phyloP scores from a whole-genome alignment of 179 eudicot genomes.

The Silene vulgaris region DNA sequence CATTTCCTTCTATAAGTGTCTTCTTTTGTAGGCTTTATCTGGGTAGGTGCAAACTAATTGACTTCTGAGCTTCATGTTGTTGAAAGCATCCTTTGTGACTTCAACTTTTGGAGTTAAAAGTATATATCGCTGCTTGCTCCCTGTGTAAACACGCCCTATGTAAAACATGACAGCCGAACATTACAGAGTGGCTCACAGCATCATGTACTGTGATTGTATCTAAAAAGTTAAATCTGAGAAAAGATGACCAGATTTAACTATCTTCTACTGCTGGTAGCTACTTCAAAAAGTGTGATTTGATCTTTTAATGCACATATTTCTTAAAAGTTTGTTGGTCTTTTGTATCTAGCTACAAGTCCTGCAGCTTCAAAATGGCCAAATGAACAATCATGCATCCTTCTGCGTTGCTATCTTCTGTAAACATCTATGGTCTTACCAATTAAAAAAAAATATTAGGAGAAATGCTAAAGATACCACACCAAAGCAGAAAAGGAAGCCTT shows the following conservation, averaged over 20 bases:
- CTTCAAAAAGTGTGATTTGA: background rate
- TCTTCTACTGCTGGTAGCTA: background rate
- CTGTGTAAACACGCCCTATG: background rate
- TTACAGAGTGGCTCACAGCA: background rate
- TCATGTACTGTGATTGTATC: background rate
- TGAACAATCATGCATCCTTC: background rate
- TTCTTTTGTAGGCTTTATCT: background rate
- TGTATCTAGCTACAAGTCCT: background rate
- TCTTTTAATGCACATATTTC: background rate
- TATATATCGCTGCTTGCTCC: background rate
- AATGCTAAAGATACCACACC: background rate
- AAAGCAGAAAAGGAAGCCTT: background rate
- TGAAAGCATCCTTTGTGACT: background rate
- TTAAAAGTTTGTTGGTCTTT: slow-evolving; percentile 1
- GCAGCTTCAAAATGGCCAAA: background rate
- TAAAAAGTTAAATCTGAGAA: background rate
- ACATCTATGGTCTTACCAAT: background rate
- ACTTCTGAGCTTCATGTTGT: background rate
- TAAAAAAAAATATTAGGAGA: background rate
- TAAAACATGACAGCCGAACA: background rate
- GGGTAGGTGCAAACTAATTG: background rate
- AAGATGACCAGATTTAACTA: background rate
- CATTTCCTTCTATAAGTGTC: background rate
- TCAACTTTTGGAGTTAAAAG: background rate
- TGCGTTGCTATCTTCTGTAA: background rate